Evolutionary conservation across 2,329 filamentous ascomycete species (phyloP).

Genomic region (Neopestalotiopsis sp.): DNA sequence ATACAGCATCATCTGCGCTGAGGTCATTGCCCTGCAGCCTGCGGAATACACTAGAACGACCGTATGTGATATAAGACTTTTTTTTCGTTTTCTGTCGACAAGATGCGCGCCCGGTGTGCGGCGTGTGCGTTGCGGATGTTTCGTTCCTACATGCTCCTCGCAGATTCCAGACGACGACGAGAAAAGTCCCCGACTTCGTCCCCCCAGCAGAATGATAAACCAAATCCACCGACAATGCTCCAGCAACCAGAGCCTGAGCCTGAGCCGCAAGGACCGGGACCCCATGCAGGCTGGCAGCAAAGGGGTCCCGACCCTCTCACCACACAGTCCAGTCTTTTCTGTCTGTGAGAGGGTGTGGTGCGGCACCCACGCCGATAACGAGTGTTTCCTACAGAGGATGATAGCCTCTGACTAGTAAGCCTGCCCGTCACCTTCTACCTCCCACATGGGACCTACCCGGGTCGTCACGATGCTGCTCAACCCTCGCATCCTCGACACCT

Average conservation of each 20-base stretch:
- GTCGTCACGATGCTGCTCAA: conserved; percentile 7
- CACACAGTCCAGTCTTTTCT: neutral
- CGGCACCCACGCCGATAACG: conserved; percentile 14
- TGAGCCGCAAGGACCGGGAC: neutral
- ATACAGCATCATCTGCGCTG: conserved; percentile 3
- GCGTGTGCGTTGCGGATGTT: neutral
- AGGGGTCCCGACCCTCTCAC: conserved; percentile 4
- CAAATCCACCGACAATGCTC: conserved; percentile 10
- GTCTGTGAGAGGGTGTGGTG: conserved; percentile 13
- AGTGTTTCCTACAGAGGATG: conserved; percentile 1
- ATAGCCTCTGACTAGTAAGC: neutral
- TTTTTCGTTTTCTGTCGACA: neutral
- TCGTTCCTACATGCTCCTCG: neutral
- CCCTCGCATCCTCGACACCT: neutral
- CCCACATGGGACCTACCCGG: conserved; percentile 1
- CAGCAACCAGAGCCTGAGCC: conserved; percentile 15
- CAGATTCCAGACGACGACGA: neutral
- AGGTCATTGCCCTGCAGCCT: conserved; percentile 1
- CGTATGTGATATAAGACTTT: neutral
- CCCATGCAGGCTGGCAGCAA: neutral
- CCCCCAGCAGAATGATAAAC: neutral
- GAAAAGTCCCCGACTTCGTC: neutral
- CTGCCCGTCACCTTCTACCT: neutral
- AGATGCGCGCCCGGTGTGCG: neutral
- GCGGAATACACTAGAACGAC: neutral